These are phyloP conservation scores for Trichophyton rubrum DNA, from an alignment of 2,329 filamentous ascomycete genomes.

Conservation along the genomic window DNA sequence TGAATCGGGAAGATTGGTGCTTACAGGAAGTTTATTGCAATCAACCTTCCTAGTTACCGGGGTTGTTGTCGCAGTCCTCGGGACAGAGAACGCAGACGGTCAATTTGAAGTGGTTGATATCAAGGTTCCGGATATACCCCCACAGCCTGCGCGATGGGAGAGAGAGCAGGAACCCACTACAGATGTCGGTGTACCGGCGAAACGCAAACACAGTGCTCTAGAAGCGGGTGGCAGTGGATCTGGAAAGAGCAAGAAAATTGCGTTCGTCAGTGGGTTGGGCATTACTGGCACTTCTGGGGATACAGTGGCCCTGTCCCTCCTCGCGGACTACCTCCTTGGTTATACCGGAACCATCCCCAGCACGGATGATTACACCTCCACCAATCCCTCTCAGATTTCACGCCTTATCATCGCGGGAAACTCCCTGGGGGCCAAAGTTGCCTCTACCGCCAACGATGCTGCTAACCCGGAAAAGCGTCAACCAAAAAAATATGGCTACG, in stretches of 20 bases:
- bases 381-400: constrained; percentile 48
- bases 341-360: constrained; percentile 47
- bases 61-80: constrained; percentile 86
- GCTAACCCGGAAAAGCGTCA: constrained; percentile 31
- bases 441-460: constrained; percentile 16
- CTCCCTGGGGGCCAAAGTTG: constrained; percentile 48
- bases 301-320: constrained; percentile 59
- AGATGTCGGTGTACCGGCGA: constrained; percentile 30
- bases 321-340: constrained; percentile 79
- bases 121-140: constrained; percentile 72
- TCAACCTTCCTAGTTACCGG: constrained; percentile 72
- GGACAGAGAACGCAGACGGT: constrained; percentile 82
- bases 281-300: constrained; percentile 69
- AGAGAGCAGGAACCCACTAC: constrained; percentile 35
- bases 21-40: constrained; percentile 59
- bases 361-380: constrained; percentile 37
- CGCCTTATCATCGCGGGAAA: constrained; percentile 86
- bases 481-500: constrained; percentile 86
- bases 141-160: constrained; percentile 70
- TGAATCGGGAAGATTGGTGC: constrained; percentile 74
- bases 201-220: constrained; percentile 17
- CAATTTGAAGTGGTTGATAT: constrained; percentile 88
- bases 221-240: constrained; percentile 34
- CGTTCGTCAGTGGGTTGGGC: constrained; percentile 75
- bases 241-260: constrained; percentile 55